Evolutionary conservation across 441 rosid species (phyloP).

Genomic region (Gossypium schwendimanii): DNA sequence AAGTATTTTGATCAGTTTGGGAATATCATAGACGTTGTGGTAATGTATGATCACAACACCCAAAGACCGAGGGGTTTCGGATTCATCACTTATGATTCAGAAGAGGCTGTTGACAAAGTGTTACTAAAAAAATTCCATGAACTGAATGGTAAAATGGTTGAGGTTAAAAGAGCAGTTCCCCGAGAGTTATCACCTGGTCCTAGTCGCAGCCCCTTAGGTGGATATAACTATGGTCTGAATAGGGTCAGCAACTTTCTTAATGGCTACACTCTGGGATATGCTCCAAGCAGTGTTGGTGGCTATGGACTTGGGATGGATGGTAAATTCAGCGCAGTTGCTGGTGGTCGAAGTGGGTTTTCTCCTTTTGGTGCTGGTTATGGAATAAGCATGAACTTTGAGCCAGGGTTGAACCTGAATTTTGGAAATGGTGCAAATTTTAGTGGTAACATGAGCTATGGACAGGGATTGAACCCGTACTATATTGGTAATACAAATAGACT

Average conservation of each 20-base stretch:
- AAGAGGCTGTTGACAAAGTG: constrained; percentile 84
- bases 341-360: constrained; percentile 68
- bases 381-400: constrained; percentile 74
- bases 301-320: constrained; percentile 83
- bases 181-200: constrained; percentile 88
- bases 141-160: constrained; percentile 86
- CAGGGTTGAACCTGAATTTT: constrained; percentile 59
- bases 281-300: constrained; percentile 65
- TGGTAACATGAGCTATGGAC: constrained; percentile 60
- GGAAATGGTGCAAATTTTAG: constrained; percentile 54
- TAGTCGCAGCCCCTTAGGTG: constrained; percentile 69
- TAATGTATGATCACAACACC: constrained; percentile 94
- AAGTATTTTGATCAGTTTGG: constrained; percentile 90
- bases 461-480: constrained; percentile 78
- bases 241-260: constrained; percentile 66
- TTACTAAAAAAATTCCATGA: constrained; percentile 82
- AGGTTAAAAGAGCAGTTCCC: constrained; percentile 79
- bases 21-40: constrained; percentile 79
- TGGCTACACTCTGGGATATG: constrained; percentile 82
- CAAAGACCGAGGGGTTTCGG: constrained; percentile 99
- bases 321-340: constrained; percentile 70
- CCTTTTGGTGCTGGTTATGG: constrained; percentile 63
- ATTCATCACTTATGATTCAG: constrained; percentile 88
- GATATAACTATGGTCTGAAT: constrained; percentile 66
- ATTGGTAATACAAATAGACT: constrained; percentile 66